These are phyloP conservation scores for Kodamaea arcana DNA, from an alignment of 1,139 yeast species.

Conservation along the genomic window DNA sequence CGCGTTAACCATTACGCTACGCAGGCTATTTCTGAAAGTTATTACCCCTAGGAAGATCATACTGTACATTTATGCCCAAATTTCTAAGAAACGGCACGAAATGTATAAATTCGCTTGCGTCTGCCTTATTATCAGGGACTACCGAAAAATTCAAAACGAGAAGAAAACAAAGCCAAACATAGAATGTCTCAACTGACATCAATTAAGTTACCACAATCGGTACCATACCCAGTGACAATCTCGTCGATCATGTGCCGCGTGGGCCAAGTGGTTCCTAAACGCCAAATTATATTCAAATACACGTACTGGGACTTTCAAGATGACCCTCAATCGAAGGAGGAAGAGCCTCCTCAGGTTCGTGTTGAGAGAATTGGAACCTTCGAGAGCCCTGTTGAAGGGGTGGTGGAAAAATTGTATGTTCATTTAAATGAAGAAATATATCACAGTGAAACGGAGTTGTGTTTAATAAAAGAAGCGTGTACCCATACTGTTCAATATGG, in stretches of 20 bases:
- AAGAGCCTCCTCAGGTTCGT: conserved; percentile 40
- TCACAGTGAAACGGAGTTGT: conserved; percentile 46
- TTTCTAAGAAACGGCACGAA: conserved; percentile 44
- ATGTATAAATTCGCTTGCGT: neutral
- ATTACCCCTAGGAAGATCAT: neutral
- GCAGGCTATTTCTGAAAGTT: conserved; percentile 5
- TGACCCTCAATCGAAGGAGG: conserved; percentile 48
- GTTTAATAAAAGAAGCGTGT: conserved; percentile 74
- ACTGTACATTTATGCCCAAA: no score
- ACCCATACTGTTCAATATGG: conserved; percentile 94
- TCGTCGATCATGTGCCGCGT: conserved; percentile 43
- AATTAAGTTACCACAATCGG: conserved; percentile 49
- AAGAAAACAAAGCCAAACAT: neutral
- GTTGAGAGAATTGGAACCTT: conserved; percentile 66
- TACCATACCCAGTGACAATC: conserved; percentile 68
- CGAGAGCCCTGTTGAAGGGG: conserved; percentile 83
- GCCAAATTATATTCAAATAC: conserved; percentile 55
- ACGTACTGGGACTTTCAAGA: conserved; percentile 68
- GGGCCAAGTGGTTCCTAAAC: conserved; percentile 49
- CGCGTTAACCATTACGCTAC: conserved; percentile 15
- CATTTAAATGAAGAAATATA: conserved; percentile 57
- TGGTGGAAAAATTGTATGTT: conserved; percentile 48
- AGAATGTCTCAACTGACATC: conserved; percentile 32
- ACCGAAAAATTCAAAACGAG: neutral
- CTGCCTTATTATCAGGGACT: neutral